Percentiles rank a stretch among this genome's conserved stretches.
Evolutionary conservation across 805 yeast species (phyloP).

Genomic region (Grigorovia yakushimaensis): DNA sequence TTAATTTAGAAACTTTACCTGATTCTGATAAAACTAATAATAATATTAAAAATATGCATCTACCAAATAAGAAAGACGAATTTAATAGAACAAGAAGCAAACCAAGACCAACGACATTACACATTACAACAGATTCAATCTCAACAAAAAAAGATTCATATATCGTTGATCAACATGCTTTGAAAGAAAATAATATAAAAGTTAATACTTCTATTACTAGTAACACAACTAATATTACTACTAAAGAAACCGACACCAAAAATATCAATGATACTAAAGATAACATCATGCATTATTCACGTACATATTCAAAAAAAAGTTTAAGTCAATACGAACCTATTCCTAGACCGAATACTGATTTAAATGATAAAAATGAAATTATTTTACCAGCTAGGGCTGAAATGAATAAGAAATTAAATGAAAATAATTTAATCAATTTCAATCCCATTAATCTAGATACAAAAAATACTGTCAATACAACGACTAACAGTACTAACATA

Average conservation of each 20-base stretch:
- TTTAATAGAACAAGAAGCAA: not conserved
- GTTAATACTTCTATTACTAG: not conserved
- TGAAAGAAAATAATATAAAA: not conserved
- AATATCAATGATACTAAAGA: not conserved
- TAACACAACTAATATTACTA: not conserved
- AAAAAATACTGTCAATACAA: too few species aligned
- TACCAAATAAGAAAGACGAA: not conserved
- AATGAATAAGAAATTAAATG: not conserved
- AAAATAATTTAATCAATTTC: not conserved
- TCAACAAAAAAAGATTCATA: not conserved
- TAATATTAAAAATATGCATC: not conserved
- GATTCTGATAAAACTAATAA: not conserved
- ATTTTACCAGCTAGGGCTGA: not conserved
- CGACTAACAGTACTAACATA: not conserved
- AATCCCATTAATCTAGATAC: not conserved
- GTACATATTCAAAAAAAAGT: conserved; percentile 3
- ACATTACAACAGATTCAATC: not conserved
- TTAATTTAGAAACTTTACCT: too few species aligned
- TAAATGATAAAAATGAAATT: not conserved
- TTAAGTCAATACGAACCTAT: conserved; percentile 3
- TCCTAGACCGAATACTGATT: not conserved
- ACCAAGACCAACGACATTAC: conserved; percentile 6
- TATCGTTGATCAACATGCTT: not conserved
- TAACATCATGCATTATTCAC: not conserved
- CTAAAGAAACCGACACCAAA: too few species aligned